Percentiles rank a stretch among this genome's conserved stretches.
Evolutionary conservation across 768 basidiomycete species (phyloP).

Genomic region (Lentinula boryana): DNA sequence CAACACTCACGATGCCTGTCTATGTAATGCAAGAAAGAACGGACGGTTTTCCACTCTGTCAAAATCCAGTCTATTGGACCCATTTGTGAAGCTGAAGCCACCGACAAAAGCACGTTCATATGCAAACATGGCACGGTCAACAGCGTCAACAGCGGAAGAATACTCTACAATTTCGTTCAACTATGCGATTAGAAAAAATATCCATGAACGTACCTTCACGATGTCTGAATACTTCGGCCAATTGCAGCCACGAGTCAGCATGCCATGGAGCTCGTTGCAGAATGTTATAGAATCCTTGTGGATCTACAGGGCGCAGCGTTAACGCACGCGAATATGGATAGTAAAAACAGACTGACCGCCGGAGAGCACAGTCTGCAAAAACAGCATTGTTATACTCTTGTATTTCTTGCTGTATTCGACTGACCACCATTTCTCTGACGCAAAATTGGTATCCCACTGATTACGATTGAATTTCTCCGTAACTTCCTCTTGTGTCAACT

Average conservation of each 20-base stretch:
- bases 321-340: neutral
- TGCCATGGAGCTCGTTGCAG: constrained; percentile 85
- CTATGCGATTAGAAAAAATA: neutral
- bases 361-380: constrained; percentile 74
- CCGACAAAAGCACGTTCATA: constrained; percentile 90
- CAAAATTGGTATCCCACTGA: constrained; percentile 21
- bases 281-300: constrained; percentile 71
- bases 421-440: constrained; percentile 81
- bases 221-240: constrained; percentile 80
- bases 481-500: constrained; percentile 51
- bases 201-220: constrained; percentile 60
- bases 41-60: constrained; percentile 87
- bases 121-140: constrained; percentile 90
- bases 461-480: constrained; percentile 33
- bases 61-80: constrained; percentile 83
- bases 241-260: constrained; percentile 83
- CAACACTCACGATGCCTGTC: constrained; percentile 61
- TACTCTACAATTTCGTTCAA: constrained; percentile 48
- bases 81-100: constrained; percentile 78
- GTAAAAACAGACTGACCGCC: constrained; percentile 54
- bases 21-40: constrained; percentile 84
- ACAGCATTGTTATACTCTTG: constrained; percentile 72
- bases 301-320: constrained; percentile 39
- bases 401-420: constrained; percentile 84
- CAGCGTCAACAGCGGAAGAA: constrained; percentile 76